Evolutionary conservation across 176 grass and related monocot species (phyloP).

Genomic region (Sorghum bicolor): Sorghum_bicolor_NCBIv3 NC_012875.2:37773501-37774000

Average conservation of each 20-base stretch:
- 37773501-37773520: too few species aligned
- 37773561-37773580: too few species aligned
- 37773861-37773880: constrained; percentile 36
- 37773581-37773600: too few species aligned
- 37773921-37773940: background rate
- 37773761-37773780: background rate
- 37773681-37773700: too few species aligned
- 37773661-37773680: too few species aligned
- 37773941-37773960: constrained; percentile 41
- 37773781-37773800: background rate
- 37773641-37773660: too few species aligned
- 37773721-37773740: background rate
- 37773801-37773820: background rate
- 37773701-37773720: background rate
- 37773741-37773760: background rate
- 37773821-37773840: background rate
- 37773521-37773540: too few species aligned
- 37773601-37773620: too few species aligned
- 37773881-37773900: constrained; percentile 39
- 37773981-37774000: constrained; percentile 32
- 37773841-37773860: constrained; percentile 14
- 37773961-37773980: constrained; percentile 40
- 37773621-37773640: too few species aligned
- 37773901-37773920: constrained; percentile 35
- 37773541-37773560: too few species aligned